Base-by-base conservation (phyloP, 2,329 filamentous ascomycete species). In the Metarhizium humberi region DNA sequence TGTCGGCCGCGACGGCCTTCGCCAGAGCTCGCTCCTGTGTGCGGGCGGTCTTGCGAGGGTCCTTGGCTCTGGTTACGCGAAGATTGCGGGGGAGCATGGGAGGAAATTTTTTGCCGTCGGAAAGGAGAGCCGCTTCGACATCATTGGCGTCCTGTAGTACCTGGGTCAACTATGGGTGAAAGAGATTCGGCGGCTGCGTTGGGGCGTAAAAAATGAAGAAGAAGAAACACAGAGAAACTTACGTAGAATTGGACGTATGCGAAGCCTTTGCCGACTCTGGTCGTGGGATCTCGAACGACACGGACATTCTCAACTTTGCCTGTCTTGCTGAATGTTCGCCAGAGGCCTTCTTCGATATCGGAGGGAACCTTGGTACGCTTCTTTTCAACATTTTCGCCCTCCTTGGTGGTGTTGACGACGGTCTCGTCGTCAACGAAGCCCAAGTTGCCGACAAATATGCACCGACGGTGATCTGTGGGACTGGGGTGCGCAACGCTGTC, bases 171-270 rank as follows among this genome's bases (percentile, higher is more conserved):
- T 36, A 14, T 38, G 43, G 29, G 7, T 6, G 29, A 46, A 14
- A 47, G 40, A n/a, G 11, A n/a, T 18, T 34, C 6, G 43, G 20
- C 43, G 38, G 42, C 25, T 54, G 25, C 3, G 34, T 40, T 38
- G 7, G 7, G 32, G 32, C 6, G 32, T 11, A 34, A 20, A 32
- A 25, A 50, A 20, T n/a, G 11, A 45, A 13, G 4, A 47, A 5
- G 29, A 6, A n/a, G 18, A n/a, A 7, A 6, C 14, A 25, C 38
- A 32, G 5, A 7, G 18, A 50, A 18, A 70, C 75, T 74, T 64
- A 85, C 83, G 66, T 86, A 83, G 72, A 99, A 99, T 67, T 99
- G 94, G 16, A 99, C 92, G 66, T 99, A 99, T 59, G 95, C 95
- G 67, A 99, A 90, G 4, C 94, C 94, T 69, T 99, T 99, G 65